phyloP scores from a whole-genome alignment of 768 basidiomycete species.

The Porpolomopsis calyptriformis region DNA sequence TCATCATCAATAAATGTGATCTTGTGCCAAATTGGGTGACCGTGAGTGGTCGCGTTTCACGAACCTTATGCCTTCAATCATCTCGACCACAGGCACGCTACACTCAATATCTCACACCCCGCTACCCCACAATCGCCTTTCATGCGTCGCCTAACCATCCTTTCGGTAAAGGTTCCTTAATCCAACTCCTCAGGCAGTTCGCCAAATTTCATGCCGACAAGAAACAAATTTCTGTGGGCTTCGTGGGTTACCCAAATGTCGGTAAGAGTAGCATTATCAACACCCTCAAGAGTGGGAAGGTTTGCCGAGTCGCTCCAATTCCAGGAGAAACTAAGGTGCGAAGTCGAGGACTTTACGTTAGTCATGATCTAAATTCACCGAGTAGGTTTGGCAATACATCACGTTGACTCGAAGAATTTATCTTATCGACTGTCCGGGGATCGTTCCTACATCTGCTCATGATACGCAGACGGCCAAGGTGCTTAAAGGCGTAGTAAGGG shows the following conservation, averaged over 20 bases:
- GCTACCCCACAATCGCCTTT: slow-evolving; percentile 94
- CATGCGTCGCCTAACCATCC: slow-evolving; percentile 99
- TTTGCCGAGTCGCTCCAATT: slow-evolving; percentile 91
- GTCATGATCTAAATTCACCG: slow-evolving; percentile 9
- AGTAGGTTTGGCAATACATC: slow-evolving; percentile 96
- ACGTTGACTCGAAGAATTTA: slow-evolving; percentile 93
- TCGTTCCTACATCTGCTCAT: slow-evolving; percentile 87
- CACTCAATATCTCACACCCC: slow-evolving; percentile 88
- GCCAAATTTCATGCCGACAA: slow-evolving; percentile 96
- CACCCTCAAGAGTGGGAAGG: slow-evolving; percentile 95
- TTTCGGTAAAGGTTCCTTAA: slow-evolving; percentile 96
- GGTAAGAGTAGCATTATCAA: slow-evolving; percentile 98
- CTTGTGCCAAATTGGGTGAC: slow-evolving; percentile 98
- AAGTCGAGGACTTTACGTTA: neutral
- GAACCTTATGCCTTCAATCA: slow-evolving; percentile 4
- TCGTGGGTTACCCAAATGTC: slow-evolving; percentile 97
- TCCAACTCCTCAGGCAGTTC: slow-evolving; percentile 93
- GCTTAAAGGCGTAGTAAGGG: slow-evolving; percentile 92
- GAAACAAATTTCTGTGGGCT: slow-evolving; percentile 97
- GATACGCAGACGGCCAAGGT: slow-evolving; percentile 88
- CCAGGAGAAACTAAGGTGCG: slow-evolving; percentile 92
- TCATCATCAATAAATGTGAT: slow-evolving; percentile 97
- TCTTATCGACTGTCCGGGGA: slow-evolving; percentile 98
- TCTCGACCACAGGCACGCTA: slow-evolving; percentile 64
- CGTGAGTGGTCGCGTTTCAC: slow-evolving; percentile 42